Conservation (phyloP, 2,329 filamentous ascomycete species). For the Dendrostoma leiphaemia region DNA sequence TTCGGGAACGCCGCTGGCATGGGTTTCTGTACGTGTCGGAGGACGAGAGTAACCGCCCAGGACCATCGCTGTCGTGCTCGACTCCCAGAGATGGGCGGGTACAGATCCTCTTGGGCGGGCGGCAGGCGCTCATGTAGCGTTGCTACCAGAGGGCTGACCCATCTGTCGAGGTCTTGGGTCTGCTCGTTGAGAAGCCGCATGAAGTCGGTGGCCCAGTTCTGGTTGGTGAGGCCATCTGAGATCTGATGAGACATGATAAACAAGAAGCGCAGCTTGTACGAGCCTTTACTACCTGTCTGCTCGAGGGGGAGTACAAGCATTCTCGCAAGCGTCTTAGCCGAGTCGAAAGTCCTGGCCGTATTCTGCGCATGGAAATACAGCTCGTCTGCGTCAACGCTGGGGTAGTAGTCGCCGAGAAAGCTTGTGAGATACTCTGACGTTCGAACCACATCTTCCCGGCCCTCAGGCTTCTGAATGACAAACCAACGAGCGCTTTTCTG, state of each 20-base stretch:
- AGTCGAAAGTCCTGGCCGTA: conserved; percentile 20
- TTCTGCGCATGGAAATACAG: conserved; percentile 24
- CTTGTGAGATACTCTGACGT: neutral
- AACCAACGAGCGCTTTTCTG: conserved; percentile 8
- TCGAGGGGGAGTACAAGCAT: conserved; percentile 21
- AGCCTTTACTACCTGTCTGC: neutral
- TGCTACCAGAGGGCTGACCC: conserved; percentile 16
- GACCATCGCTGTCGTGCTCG: conserved; percentile 24
- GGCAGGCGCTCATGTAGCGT: conserved; percentile 21
- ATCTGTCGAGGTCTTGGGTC: conserved; percentile 14
- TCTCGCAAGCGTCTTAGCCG: conserved; percentile 19
- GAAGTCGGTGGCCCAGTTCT: conserved; percentile 22
- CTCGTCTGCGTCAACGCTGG: conserved; percentile 12
- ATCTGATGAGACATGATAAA: conserved; percentile 25
- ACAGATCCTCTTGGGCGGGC: conserved; percentile 24
- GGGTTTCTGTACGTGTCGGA: conserved; percentile 24
- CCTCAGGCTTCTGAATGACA: neutral
- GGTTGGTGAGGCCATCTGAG: conserved; percentile 22
- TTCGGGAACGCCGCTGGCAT: conserved; percentile 23
- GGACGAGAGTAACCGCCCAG: conserved; percentile 24
- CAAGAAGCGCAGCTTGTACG: conserved; percentile 18
- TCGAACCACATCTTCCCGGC: neutral
- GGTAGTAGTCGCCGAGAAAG: conserved; percentile 8
- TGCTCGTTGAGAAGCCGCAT: conserved; percentile 21
- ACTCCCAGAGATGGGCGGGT: conserved; percentile 19